phyloP scores from a whole-genome alignment of 805 yeast species.

The Jamesozyma gamospora region DNA sequence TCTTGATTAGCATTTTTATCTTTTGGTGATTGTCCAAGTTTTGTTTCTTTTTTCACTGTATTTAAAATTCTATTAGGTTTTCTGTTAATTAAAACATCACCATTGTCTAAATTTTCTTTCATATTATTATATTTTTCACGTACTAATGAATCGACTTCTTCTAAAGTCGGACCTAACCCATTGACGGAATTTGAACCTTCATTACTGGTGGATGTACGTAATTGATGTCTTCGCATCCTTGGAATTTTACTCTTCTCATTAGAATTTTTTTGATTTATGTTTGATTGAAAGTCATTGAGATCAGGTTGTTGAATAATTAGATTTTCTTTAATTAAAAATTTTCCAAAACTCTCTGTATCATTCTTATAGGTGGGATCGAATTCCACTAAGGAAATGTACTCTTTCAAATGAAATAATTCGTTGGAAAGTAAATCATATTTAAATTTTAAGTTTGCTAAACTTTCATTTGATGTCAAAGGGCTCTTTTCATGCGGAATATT shows the following conservation, averaged over 20 bases:
- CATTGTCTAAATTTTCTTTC: not conserved
- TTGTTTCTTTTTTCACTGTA: not conserved
- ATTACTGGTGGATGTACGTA: not conserved
- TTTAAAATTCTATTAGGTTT: not conserved
- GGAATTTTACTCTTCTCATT: conserved; percentile 3
- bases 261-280: not conserved
- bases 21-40: not conserved
- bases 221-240: conserved; percentile 2
- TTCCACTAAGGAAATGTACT: conserved; percentile 49
- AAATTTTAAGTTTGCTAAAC: conserved; percentile 35
- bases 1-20: not conserved
- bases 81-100: not conserved
- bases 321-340: conserved; percentile 23
- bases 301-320: conserved; percentile 9
- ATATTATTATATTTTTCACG: not conserved
- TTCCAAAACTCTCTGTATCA: conserved; percentile 30
- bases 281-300: conserved; percentile 3
- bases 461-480: conserved; percentile 9
- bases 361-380: conserved; percentile 43
- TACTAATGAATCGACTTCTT: conserved; percentile 1
- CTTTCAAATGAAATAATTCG: conserved; percentile 54
- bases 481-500: not conserved
- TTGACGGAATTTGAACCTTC: not conserved
- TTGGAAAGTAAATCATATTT: conserved; percentile 42
- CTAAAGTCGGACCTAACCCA: not conserved